These are phyloP conservation scores for Debaryomyces nepalensis DNA, from an alignment of 1,139 yeast species.

Conservation along the genomic window DNA sequence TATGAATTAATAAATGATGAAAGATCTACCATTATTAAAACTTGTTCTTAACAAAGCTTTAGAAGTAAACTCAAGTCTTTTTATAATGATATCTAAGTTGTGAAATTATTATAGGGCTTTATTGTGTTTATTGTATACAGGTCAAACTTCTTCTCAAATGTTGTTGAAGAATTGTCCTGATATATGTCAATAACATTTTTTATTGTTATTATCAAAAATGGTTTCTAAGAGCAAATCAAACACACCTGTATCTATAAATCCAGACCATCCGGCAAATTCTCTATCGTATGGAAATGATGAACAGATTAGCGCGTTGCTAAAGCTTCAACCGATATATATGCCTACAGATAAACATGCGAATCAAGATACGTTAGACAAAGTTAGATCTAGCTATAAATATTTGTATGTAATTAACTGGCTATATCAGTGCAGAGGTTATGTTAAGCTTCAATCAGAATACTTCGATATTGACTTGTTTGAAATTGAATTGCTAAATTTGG, in stretches of 20 bases:
- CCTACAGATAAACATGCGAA: constrained; percentile 29
- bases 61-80: too few relatives aligned
- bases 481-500: constrained; percentile 53
- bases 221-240: constrained; percentile 20
- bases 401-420: constrained; percentile 58
- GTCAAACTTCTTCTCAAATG: background rate
- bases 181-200: background rate
- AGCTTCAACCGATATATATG: constrained; percentile 33
- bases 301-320: constrained; percentile 31
- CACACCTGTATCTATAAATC: constrained; percentile 16
- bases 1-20: too few relatives aligned
- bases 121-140: constrained; percentile 2
- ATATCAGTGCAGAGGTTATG: constrained; percentile 47
- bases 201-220: constrained; percentile 9
- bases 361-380: constrained; percentile 18
- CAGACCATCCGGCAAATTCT: constrained; percentile 27
- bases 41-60: too few relatives aligned
- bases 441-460: constrained; percentile 48
- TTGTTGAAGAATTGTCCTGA: constrained; percentile 5
- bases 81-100: too few relatives aligned
- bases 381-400: constrained; percentile 40
- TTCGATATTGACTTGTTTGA: constrained; percentile 62
- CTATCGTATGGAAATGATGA: constrained; percentile 34
- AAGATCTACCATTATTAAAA: too few relatives aligned
- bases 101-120: too few relatives aligned